These are phyloP conservation scores for Solanum verrucosum DNA, from an alignment of 257 asterid species.

Conservation along the genomic window DNA sequence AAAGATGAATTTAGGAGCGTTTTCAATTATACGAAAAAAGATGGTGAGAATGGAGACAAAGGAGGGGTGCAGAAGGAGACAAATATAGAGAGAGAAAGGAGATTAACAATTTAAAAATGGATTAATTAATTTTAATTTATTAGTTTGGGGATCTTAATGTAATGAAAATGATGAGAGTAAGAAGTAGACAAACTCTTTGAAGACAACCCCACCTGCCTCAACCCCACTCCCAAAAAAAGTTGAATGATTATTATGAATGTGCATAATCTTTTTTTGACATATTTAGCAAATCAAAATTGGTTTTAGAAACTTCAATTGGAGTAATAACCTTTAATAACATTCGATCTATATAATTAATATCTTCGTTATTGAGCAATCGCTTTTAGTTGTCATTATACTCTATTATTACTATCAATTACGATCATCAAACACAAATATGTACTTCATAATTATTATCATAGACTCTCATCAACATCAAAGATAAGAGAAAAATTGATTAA, in stretches of 20 bases:
- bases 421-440: too few species aligned
- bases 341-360: accelerated
- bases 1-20: too few species aligned
- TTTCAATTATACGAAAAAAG: background rate
- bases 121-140: background rate
- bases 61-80: background rate
- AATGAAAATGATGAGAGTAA: background rate
- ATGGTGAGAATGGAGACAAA: background rate
- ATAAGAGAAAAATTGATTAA: background rate
- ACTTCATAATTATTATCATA: background rate
- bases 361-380: background rate
- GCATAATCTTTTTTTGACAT: background rate
- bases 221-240: background rate
- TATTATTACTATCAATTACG: too few species aligned
- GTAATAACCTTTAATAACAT: background rate
- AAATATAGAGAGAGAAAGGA: background rate
- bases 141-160: conserved; percentile 1
- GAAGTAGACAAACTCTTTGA: background rate
- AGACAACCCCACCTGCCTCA: background rate
- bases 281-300: background rate
- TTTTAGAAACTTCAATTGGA: background rate
- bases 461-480: too few species aligned
- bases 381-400: background rate
- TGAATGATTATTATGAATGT: background rate
- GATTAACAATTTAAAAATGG: background rate